These are phyloP conservation scores for Solanum pimpinellifolium DNA, from an alignment of 257 asterid species.

Conservation along the genomic window DNA sequence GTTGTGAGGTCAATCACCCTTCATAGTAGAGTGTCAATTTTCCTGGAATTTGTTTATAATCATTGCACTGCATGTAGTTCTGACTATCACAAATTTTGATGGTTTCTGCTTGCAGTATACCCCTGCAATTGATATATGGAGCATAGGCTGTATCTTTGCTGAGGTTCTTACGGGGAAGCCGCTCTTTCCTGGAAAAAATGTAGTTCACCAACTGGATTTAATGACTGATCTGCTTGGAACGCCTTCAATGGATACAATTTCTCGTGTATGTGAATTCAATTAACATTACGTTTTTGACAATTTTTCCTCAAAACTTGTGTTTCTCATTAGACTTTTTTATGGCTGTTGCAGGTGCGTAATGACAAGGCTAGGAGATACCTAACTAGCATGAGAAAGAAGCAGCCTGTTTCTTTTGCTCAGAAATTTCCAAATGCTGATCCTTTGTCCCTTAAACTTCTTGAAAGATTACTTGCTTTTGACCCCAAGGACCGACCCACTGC, in stretches of 20 bases:
- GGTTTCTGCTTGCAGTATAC: conserved; percentile 53
- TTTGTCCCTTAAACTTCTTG: conserved; percentile 55
- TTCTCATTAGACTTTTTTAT: neutral
- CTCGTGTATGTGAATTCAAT: conserved; percentile 28
- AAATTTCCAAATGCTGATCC: conserved; percentile 85
- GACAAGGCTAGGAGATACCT: conserved; percentile 87
- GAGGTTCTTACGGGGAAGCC: conserved; percentile 88
- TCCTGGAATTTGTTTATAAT: neutral
- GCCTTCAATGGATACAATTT: conserved; percentile 71
- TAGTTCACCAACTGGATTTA: conserved; percentile 85
- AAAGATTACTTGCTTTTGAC: conserved; percentile 73
- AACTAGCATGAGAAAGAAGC: conserved; percentile 76
- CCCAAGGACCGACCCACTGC: conserved; percentile 89
- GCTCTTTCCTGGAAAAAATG: conserved; percentile 81
- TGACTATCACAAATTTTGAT: neutral
- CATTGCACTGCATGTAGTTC: neutral
- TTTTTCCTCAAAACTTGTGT: neutral
- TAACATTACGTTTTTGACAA: neutral
- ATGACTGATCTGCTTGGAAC: conserved; percentile 91
- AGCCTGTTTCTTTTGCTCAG: conserved; percentile 46
- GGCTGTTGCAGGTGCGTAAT: conserved; percentile 66
- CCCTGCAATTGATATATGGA: conserved; percentile 92
- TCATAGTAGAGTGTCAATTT: neutral
- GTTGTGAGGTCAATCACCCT: neutral
- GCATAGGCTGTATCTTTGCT: conserved; percentile 91